Evolutionary conservation across 768 basidiomycete species (phyloP).

Genomic region (Psilocybe cyanescens): DNA sequence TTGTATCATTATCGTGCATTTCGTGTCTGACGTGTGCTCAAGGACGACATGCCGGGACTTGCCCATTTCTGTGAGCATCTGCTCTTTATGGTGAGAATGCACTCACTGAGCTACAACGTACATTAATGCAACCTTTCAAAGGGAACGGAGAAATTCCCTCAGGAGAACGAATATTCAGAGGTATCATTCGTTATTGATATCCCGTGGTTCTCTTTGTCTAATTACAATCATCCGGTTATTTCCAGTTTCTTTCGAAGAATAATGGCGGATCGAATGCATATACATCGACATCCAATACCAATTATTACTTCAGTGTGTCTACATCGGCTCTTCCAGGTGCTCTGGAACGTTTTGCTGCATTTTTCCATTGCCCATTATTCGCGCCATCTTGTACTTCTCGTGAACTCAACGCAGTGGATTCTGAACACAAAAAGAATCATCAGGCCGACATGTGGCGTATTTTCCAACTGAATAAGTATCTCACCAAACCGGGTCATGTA

Average conservation of each 20-base stretch:
- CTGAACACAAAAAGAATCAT: constrained; percentile 96
- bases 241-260: constrained; percentile 76
- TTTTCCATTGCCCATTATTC: constrained; percentile 96
- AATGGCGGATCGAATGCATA: constrained; percentile 91
- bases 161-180: constrained; percentile 94
- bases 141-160: constrained; percentile 85
- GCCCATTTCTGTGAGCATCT: constrained; percentile 97
- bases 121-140: constrained; percentile 28
- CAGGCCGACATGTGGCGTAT: constrained; percentile 92
- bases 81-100: constrained; percentile 82
- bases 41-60: constrained; percentile 90
- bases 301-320: constrained; percentile 80
- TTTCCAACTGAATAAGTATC: constrained; percentile 90
- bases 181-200: constrained; percentile 35
- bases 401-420: constrained; percentile 95
- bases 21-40: constrained; percentile 16
- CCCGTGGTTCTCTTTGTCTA: not conserved
- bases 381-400: constrained; percentile 81
- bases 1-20: not conserved
- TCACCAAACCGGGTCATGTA: constrained; percentile 76
- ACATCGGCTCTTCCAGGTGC: constrained; percentile 68
- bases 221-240: not conserved
- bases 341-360: constrained; percentile 77
- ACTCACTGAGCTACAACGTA: not conserved
- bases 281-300: constrained; percentile 91